These are phyloP conservation scores for Hanseniaspora pseudoguilliermondii DNA, from an alignment of 805 yeast species.

Conservation along the genomic window DNA sequence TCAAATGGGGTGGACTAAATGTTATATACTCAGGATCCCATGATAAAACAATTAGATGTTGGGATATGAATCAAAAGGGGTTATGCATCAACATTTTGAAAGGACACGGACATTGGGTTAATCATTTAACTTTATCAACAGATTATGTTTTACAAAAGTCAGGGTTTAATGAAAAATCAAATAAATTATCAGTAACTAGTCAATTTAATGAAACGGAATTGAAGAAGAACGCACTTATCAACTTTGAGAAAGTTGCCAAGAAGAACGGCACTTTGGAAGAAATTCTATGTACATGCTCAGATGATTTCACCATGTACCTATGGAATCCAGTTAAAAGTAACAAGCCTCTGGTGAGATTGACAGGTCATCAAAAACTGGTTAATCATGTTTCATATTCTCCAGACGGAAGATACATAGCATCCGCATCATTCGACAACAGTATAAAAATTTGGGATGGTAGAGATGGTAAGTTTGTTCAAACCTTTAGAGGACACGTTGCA, in stretches of 20 bases:
- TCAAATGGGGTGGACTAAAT: constrained; percentile 92
- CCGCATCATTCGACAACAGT: constrained; percentile 91
- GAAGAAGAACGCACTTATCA: constrained; percentile 35
- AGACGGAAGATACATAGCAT: constrained; percentile 79
- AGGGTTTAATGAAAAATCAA: constrained; percentile 65
- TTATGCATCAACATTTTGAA: constrained; percentile 63
- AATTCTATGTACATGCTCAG: constrained; percentile 85
- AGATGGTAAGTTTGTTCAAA: constrained; percentile 76
- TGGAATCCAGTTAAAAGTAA: constrained; percentile 80
- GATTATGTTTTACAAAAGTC: constrained; percentile 82
- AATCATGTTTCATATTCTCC: constrained; percentile 94
- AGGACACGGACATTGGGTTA: constrained; percentile 96
- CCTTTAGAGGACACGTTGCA: constrained; percentile 94
- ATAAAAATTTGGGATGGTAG: constrained; percentile 93
- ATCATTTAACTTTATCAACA: constrained; percentile 82
- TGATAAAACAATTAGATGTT: constrained; percentile 82
- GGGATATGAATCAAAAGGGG: constrained; percentile 71
- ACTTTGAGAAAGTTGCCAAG: constrained; percentile 47
- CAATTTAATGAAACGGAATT: constrained; percentile 29
- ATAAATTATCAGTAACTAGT: constrained; percentile 29
- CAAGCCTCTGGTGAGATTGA: constrained; percentile 86
- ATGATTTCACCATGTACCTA: constrained; percentile 92
- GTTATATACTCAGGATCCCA: constrained; percentile 81
- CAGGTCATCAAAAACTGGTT: constrained; percentile 94
- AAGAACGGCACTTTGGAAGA: constrained; percentile 57